Conservation (phyloP, 2,329 filamentous ascomycete genomes). For the Pyricularia grisea region DNA sequence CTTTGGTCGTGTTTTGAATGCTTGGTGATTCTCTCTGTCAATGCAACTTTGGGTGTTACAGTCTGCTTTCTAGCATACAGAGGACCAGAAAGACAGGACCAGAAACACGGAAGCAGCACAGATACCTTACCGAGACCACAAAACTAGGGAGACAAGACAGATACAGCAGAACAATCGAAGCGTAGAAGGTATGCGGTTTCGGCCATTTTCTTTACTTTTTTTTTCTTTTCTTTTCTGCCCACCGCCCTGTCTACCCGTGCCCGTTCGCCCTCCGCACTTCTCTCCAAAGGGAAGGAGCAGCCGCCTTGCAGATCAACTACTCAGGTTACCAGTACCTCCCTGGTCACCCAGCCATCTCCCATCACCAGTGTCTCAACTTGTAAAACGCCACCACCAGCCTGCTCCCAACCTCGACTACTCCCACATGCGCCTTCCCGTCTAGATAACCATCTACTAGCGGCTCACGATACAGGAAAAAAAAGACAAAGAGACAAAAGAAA, state of each 20-base stretch:
- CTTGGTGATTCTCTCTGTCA: background rate
- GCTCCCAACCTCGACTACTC: background rate
- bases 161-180: too few species aligned
- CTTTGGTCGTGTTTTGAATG: background rate
- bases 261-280: background rate
- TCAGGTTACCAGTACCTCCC: too few species aligned
- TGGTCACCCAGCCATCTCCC: background rate
- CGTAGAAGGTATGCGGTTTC: background rate
- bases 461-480: background rate
- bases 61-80: background rate
- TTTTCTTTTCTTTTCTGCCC: background rate
- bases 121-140: too few species aligned
- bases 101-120: background rate
- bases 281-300: background rate
- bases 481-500: background rate
- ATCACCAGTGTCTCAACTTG: background rate
- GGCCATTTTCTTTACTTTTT: background rate
- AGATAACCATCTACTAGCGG: background rate
- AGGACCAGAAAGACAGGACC: too few species aligned
- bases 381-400: background rate
- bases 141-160: background rate
- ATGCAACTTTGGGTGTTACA: too few species aligned
- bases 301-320: background rate
- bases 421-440: background rate
- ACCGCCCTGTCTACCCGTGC: background rate